Conservation (phyloP, 768 basidiomycete species). For the Mycena sanguinolenta region DNA sequence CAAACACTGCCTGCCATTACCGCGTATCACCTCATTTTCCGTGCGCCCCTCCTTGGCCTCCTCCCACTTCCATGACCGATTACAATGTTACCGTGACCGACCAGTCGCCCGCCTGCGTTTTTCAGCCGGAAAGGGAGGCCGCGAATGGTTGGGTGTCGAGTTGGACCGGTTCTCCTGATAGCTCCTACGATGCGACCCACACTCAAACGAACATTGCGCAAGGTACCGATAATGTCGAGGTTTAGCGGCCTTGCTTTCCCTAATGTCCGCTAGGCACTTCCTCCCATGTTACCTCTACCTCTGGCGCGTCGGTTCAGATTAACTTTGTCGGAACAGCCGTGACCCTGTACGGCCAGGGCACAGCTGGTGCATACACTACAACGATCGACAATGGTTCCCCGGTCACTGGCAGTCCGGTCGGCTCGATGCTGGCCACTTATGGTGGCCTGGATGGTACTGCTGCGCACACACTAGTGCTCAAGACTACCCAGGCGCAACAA, state of each 20-base stretch:
- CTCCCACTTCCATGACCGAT: conserved; percentile 20
- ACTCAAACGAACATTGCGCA: conserved; percentile 12
- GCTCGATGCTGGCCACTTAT: conserved; percentile 33
- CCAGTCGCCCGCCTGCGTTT: conserved; percentile 27
- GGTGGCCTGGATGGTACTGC: conserved; percentile 22
- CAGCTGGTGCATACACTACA: conserved; percentile 34
- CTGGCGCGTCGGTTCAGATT: conserved; percentile 34
- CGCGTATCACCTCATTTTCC: conserved; percentile 23
- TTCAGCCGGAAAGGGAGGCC: conserved; percentile 35
- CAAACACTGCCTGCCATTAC: no score
- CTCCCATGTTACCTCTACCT: conserved; percentile 28
- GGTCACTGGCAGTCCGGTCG: conserved; percentile 13
- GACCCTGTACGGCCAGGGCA: conserved; percentile 31
- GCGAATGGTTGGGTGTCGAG: conserved; percentile 28
- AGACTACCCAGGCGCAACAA: conserved; percentile 22
- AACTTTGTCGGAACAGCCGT: conserved; percentile 36
- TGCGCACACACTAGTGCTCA: conserved; percentile 36
- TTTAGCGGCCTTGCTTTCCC: background rate
- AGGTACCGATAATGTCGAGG: background rate
- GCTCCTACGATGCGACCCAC: conserved; percentile 35
- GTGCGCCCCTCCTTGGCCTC: background rate
- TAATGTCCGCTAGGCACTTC: conserved; percentile 24
- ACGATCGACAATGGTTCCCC: conserved; percentile 30
- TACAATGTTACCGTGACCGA: conserved; percentile 37
- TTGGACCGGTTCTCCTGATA: conserved; percentile 34